Conservation (phyloP, 176 grass and related monocot genomes). For the Miscanthus lutarioriparius region DNA sequence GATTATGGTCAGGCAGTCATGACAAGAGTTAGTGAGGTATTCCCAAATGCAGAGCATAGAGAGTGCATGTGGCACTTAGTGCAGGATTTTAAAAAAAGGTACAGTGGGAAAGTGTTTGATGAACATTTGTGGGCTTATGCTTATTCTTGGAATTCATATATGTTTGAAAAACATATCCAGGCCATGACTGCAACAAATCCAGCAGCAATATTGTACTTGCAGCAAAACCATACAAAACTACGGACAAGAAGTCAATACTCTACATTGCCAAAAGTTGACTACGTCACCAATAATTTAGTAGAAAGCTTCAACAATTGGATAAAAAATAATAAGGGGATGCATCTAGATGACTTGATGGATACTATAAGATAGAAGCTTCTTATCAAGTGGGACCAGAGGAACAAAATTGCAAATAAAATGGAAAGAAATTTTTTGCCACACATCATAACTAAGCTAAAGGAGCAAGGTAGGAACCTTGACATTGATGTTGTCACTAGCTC, state of each 20-base stretch:
- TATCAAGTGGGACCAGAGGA: background rate
- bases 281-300: background rate
- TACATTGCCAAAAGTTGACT: background rate
- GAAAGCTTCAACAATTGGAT: too few species aligned
- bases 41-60: too few species aligned
- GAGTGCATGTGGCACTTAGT: too few species aligned
- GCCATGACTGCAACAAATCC: background rate
- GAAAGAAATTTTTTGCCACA: background rate
- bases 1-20: too few species aligned
- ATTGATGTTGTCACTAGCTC: too few species aligned
- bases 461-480: too few species aligned
- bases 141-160: too few species aligned
- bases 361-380: background rate
- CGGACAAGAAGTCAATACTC: background rate
- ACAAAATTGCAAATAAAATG: background rate
- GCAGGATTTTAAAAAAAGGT: too few species aligned
- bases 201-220: background rate
- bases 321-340: background rate
- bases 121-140: too few species aligned
- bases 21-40: too few species aligned
- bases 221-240: background rate
- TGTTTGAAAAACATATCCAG: background rate
- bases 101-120: too few species aligned
- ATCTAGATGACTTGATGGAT: background rate
- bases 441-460: too few species aligned